Conservation (phyloP, 495 filamentous ascomycete genomes). For the Trichoderma asperelloides region DNA sequence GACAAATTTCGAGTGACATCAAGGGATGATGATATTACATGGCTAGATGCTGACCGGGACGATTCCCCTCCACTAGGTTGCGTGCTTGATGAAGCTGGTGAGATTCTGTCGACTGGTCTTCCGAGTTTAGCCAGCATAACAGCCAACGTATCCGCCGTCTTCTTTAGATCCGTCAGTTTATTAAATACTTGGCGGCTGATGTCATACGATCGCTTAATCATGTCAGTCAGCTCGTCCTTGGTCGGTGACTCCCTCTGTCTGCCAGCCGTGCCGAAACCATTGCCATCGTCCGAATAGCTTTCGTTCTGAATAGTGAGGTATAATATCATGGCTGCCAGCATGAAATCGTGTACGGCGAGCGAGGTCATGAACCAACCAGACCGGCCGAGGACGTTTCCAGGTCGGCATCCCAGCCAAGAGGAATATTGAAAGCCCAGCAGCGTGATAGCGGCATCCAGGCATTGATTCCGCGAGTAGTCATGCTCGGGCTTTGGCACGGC, state of each 20-base stretch:
- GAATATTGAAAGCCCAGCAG: slow-evolving; percentile 43
- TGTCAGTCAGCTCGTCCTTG: slow-evolving; percentile 20
- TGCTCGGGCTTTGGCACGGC: slow-evolving; percentile 49
- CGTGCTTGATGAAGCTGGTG: background rate
- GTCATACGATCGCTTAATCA: slow-evolving; percentile 21
- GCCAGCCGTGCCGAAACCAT: slow-evolving; percentile 18
- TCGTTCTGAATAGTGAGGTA: slow-evolving; percentile 31
- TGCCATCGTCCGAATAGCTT: slow-evolving; percentile 19
- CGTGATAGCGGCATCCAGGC: slow-evolving; percentile 57
- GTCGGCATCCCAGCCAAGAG: slow-evolving; percentile 29
- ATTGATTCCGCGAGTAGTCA: slow-evolving; percentile 56
- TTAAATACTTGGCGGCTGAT: slow-evolving; percentile 22
- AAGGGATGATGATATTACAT: background rate
- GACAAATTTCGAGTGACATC: background rate
- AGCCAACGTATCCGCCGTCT: slow-evolving; percentile 17
- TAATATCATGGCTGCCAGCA: slow-evolving; percentile 39
- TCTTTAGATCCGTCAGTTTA: slow-evolving; percentile 15
- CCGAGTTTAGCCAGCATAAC: slow-evolving; percentile 17
- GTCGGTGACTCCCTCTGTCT: slow-evolving; percentile 15
- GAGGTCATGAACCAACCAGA: slow-evolving; percentile 36
- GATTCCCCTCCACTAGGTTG: background rate
- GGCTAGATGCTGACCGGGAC: background rate
- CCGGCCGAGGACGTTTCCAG: slow-evolving; percentile 28
- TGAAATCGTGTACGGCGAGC: slow-evolving; percentile 37
- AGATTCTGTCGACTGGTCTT: background rate